Evolutionary conservation across 2,329 filamentous ascomycete genomes (phyloP), one percentile per base, ranked within the genome.

Genomic region (Graphium sp.): DNA sequence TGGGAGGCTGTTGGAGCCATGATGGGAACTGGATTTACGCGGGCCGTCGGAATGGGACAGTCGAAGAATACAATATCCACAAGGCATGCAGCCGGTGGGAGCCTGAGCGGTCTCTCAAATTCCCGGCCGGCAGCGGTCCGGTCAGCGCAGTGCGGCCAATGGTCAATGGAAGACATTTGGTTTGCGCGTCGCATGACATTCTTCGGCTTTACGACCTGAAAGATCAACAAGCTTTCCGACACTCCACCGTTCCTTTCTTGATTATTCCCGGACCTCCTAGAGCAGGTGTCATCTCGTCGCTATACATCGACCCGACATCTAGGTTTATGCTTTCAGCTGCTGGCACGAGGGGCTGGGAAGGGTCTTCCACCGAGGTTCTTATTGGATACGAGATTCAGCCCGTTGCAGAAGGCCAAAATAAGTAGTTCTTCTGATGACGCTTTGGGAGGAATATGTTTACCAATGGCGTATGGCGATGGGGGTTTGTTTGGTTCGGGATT

Each of bases 1-100:
- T 93, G 74, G 85, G 82, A 39, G 83, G 84, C 1, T 93, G 84
- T 55, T 98, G 89, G 89, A 87, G 79, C 31, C 84, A 84, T 0
- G 81, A 94, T 47, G 89, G 89, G 10, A 95, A 95, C 52, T 83
- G 72, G 50, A 85, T 98, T 41, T 98, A 93, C 52, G 85, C 80
- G 0, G 89, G 89, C 1, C 65, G 89, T 17, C 66, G 89, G 33
- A 95, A 95, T 49, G 70, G 83, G 29, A 91, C 83, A 0, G 89
- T 98, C 0, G 89, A 98, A 40, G 89, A 98, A 51, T 98, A 80
- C 52, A 83, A 73, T 43, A 61, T 98, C 12, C 82, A 89, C 47
- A 83, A 84, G 42, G 72, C 67, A 0, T 41, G 74, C 2, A 63
- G 82, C 2, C 20, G 15, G 12, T 77, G 78, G 53, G 65, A 71